Base-by-base conservation (phyloP, 2,329 filamentous ascomycete species). In the Sarocladium kiliense region DNA sequence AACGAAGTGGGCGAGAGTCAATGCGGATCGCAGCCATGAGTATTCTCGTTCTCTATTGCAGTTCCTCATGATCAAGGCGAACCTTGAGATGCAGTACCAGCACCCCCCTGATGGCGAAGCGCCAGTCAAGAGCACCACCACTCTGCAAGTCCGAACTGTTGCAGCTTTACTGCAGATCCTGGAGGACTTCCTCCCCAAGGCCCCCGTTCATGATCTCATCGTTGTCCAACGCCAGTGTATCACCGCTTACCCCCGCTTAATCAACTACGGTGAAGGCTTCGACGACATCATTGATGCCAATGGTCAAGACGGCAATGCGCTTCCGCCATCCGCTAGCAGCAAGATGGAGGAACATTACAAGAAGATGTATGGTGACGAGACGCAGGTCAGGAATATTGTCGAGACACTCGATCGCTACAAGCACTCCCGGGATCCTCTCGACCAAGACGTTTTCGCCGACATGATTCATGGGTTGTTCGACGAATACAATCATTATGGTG, bases 401-500 rank as follows among this genome's bases (percentile, higher is more conserved):
- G 86, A 89, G 58, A 83, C 91, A 37, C 82, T 99, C 64, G 86
- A 91, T 60, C 81, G 83, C 55, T 96, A 96, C 74, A 97, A 99
- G 69, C 85, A 85, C 55, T 97, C 95, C 0, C 84, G 85, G 49
- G 88, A 94, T 58, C 81, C 90, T 1, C 76, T 87, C 16, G 91
- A 97, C 58, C 94, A 97, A 68, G 94, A 99, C 67, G 82, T 97
- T 6, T 99, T 99, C 68, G 89, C 93, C 14, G 97, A 93, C 74
- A 99, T 99, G 91, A 96, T 99, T 34, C 92, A 97, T 65, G 94
- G 94, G 1, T 77, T 99, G 3, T 97, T 99, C 63, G 94, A 99
- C 64, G 94, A 99, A 74, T 99, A 97, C 68, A 87, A 87, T 55
- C 95, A 96, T 66, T 99, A 97, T 68, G 84, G 88, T 39, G 92